A percentile compares a stretch with the other conserved stretches of the same genome.
Conservation (phyloP, 169 alveolate genomes). For the Toxoplasma gondii region DNA sequence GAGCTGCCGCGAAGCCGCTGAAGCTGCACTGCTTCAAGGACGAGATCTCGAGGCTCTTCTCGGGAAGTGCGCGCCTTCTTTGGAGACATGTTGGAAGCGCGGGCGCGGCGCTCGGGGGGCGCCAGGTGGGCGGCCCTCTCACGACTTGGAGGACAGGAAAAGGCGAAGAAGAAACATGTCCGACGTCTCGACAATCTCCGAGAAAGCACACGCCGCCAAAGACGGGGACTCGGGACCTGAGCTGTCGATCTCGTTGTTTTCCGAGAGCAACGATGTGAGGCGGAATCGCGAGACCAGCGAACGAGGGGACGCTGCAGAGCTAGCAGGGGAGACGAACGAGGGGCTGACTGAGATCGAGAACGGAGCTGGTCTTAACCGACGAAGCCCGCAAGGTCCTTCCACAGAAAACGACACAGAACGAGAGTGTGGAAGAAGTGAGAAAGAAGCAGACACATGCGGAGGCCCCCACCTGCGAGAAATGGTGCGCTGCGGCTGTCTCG, state of each 20-base stretch:
- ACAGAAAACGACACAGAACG: neutral
- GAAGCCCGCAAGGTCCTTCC: neutral
- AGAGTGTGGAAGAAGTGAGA: neutral
- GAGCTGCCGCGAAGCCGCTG: constrained; percentile 40
- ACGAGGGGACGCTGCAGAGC: too few relatives aligned
- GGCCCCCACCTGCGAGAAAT: neutral
- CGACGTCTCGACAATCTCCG: too few relatives aligned
- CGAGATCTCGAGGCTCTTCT: neutral
- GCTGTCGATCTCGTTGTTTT: too few relatives aligned
- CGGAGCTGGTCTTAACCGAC: neutral
- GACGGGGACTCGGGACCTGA: too few relatives aligned
- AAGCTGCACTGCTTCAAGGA: neutral
- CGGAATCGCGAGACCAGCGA: too few relatives aligned
- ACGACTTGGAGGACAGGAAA: neutral
- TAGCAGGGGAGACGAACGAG: neutral
- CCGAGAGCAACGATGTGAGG: too few relatives aligned
- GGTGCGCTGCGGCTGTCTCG: constrained; percentile 12
- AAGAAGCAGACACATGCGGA: neutral
- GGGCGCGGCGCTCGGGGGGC: too few relatives aligned
- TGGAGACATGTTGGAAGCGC: too few relatives aligned
- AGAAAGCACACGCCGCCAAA: too few relatives aligned
- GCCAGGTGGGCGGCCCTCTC: neutral
- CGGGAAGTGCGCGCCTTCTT: neutral
- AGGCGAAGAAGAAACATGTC: neutral
- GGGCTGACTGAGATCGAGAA: neutral